Evolutionary conservation across 208 protist genomes (phyloP), one percentile per base, ranked within the genome.

Genomic region (Wallacemonas sp.): DNA sequence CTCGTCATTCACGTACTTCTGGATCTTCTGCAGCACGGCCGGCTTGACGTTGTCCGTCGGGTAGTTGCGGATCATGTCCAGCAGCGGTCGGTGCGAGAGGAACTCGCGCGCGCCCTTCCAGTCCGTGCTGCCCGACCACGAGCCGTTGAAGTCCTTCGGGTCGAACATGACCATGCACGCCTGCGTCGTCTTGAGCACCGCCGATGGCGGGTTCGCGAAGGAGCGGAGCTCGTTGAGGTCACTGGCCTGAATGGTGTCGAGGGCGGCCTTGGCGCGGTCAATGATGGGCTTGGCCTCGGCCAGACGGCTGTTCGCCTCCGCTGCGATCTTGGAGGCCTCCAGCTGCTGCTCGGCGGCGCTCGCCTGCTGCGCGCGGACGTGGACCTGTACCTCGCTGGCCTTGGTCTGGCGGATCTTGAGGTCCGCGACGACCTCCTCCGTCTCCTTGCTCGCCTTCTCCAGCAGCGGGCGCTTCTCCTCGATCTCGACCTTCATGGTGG

Each of bases 131-230:
- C 88, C 87, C n/a, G 85, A 95, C 88, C 86, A 96, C 43, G 82
- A 38, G 8, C 85, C 84, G 69, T 80, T 83, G 74, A 95, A 95
- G 58, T 95, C 88, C 83, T 94, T 93, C 23, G 76, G 68, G 52
- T 97, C 93, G 65, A 99, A 96, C 79, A 99, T 92, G n/a, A 96
- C 93, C 87, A 96, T 98, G 65, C 98, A 97, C 14, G 97, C 95
- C 75, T 99, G 93, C 66, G 98, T 95, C 58, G 96, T 97, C 70
- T 95, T 95, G 29, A 97, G 82, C 68, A 99, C 98, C 21, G 94
- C 81, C n/a, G 81, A 83, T 30, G 98, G 97, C 36, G 98, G 97
- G 62, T 97, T 96, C 3, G 87, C 78, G 65, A 98, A 98, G 48
- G 84, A 88, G 63, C 95, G 96, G 33, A 99, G 77, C 75, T 98